Base-by-base conservation (phyloP, 2,329 filamentous ascomycete species). In the Fusarium sp. region DNA sequence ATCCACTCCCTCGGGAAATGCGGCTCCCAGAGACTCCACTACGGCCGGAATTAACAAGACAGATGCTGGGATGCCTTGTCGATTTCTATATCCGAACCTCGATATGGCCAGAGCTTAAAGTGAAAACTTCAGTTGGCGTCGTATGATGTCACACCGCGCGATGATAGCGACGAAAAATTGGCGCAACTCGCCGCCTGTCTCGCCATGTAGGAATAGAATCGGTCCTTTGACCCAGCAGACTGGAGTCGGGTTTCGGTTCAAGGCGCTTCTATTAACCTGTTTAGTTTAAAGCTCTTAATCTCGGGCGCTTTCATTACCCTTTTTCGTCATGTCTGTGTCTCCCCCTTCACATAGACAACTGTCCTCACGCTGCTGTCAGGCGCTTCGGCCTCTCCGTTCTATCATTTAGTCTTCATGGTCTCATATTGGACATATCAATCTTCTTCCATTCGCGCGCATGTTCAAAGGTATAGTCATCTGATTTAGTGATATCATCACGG, bases 61-160 rank as follows among this genome's bases (percentile, higher is more conserved):
- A 54, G 29, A 18, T 31, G 14, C 27, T 22, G 14, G 59, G 24
- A 35, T 62, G n/a, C 60, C 37, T 22, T 41, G 18, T 13, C 16
- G 48, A 31, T 6, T 9, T 67, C 16, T 75, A 73, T 75, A 75
- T 63, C 69, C 72, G 65, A 52, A 35, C 41, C 16, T 39, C 37
- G 48, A 73, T 62, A 50, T 29, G 58, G 58, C 16, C 43, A 11
- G 45, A 48, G 48, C 48, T 45, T 43, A 52, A 16, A 20, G 5
- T 5, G 65, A 75, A 73, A 54, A 67, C 65, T 65, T 45, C 39
- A 73, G 72, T 67, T 75, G 7, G 22, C 20, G 16, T 73, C 68
- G 48, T 67, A 70, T 73, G 72, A 75, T 75, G 72, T 75, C 65
- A 75, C 65, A 64, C 56, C 62, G 3, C 58, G 52, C 62, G 69